A percentile compares a stretch with the other conserved stretches of the same genome.
phyloP scores from a whole-genome alignment of 1,284 basidiomycete genomes.

The Rhodotorula glutinis region DNA sequence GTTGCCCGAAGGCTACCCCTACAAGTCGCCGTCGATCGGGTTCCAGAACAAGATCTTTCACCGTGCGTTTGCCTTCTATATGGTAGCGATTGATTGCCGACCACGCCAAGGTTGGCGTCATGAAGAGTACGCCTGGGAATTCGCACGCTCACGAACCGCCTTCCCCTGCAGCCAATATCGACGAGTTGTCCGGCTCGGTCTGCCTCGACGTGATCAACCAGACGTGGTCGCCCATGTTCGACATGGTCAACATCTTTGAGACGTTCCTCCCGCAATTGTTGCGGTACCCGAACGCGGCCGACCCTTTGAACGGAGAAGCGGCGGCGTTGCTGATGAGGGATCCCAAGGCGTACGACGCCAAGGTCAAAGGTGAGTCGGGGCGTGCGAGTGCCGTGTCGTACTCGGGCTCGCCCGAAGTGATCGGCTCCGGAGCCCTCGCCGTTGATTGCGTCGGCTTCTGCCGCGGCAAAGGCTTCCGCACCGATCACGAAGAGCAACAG shows the following conservation, averaged over 20 bases:
- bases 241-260: conserved; percentile 99
- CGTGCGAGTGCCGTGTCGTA: no score
- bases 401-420: no score
- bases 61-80: conserved; percentile 52
- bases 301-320: conserved; percentile 96
- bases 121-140: no score
- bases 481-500: not conserved
- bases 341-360: conserved; percentile 86
- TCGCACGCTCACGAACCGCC: not conserved
- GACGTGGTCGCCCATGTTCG: conserved; percentile 99
- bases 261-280: conserved; percentile 94
- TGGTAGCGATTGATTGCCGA: not conserved
- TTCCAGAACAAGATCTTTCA: conserved; percentile 99
- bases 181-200: conserved; percentile 59
- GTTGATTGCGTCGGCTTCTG: no score
- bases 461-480: no score
- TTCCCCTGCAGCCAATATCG: conserved; percentile 42
- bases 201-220: conserved; percentile 97
- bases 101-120: not conserved
- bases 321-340: conserved; percentile 95
- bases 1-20: conserved; percentile 97
- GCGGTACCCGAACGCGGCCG: conserved; percentile 95
- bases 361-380: conserved; percentile 72
- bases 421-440: no score
- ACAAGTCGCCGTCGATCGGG: conserved; percentile 97